Evolutionary conservation across 2,329 filamentous ascomycete genomes (phyloP).

Genomic region (Chalara sp.): DNA sequence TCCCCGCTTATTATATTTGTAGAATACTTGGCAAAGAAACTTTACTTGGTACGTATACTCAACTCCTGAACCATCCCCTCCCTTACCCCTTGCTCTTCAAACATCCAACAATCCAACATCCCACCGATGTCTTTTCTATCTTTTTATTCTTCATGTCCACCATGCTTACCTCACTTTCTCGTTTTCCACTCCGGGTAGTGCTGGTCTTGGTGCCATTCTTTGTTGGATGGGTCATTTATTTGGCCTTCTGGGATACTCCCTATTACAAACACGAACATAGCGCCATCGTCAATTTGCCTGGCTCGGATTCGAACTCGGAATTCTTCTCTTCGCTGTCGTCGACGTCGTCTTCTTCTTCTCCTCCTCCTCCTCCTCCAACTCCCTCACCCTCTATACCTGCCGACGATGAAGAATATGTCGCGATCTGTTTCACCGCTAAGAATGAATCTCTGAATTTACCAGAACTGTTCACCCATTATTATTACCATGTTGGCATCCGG

Average conservation of each 20-base stretch:
- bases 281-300: slow-evolving; percentile 52
- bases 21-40: too few species aligned
- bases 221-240: background rate
- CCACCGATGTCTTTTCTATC: slow-evolving; percentile 19
- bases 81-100: too few species aligned
- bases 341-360: background rate
- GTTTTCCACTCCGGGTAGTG: background rate
- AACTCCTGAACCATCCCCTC: too few species aligned
- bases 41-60: too few species aligned
- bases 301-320: background rate
- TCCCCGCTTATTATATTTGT: too few species aligned
- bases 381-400: background rate
- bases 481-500: slow-evolving; percentile 20
- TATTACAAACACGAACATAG: slow-evolving; percentile 44
- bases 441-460: slow-evolving; percentile 18
- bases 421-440: slow-evolving; percentile 19
- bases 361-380: background rate
- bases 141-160: slow-evolving; percentile 19
- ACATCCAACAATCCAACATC: background rate
- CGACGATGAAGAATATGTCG: slow-evolving; percentile 15
- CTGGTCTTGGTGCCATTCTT: background rate
- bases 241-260: background rate
- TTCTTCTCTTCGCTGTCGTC: background rate
- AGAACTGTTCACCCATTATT: slow-evolving; percentile 23
- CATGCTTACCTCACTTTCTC: slow-evolving; percentile 21